Conservation (phyloP, 2,329 filamentous ascomycete species). For the Epichloe bromicola region DNA sequence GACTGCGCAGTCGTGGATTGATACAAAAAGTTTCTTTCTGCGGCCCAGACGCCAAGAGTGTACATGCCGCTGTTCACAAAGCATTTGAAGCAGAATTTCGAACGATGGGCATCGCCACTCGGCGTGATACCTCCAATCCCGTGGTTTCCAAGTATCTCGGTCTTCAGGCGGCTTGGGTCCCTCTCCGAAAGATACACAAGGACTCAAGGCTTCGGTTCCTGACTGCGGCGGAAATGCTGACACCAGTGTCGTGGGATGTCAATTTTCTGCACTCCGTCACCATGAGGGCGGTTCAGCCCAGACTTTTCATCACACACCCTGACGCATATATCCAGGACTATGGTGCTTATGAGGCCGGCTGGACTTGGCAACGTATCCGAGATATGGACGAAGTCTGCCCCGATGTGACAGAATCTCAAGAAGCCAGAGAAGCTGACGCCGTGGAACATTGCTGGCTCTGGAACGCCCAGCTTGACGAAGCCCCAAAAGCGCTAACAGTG, state of each 20-base stretch:
- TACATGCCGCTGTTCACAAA: slow-evolving; percentile 47
- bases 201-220: slow-evolving; percentile 61
- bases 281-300: slow-evolving; percentile 55
- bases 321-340: slow-evolving; percentile 60
- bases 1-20: slow-evolving; percentile 63
- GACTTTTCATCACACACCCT: slow-evolving; percentile 64
- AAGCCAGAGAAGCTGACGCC: slow-evolving; percentile 48
- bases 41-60: slow-evolving; percentile 52
- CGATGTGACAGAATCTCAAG: slow-evolving; percentile 28
- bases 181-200: slow-evolving; percentile 62
- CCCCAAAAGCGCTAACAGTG: slow-evolving; percentile 31
- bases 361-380: slow-evolving; percentile 60
- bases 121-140: slow-evolving; percentile 14
- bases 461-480: slow-evolving; percentile 50
- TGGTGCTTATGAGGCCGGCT: slow-evolving; percentile 39
- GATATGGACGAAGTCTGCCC: slow-evolving; percentile 45
- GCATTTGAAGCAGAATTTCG: slow-evolving; percentile 48
- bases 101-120: slow-evolving; percentile 26
- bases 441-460: slow-evolving; percentile 56
- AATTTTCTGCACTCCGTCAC: slow-evolving; percentile 58
- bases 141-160: slow-evolving; percentile 38
- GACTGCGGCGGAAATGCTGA: slow-evolving; percentile 58
- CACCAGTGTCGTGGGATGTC: slow-evolving; percentile 57
- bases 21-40: slow-evolving; percentile 50
- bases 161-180: slow-evolving; percentile 57